Evolutionary conservation across 2,329 filamentous ascomycete genomes (phyloP), one percentile per base, ranked within the genome.

Genomic region (Amylocarpus encephaloides): DNA sequence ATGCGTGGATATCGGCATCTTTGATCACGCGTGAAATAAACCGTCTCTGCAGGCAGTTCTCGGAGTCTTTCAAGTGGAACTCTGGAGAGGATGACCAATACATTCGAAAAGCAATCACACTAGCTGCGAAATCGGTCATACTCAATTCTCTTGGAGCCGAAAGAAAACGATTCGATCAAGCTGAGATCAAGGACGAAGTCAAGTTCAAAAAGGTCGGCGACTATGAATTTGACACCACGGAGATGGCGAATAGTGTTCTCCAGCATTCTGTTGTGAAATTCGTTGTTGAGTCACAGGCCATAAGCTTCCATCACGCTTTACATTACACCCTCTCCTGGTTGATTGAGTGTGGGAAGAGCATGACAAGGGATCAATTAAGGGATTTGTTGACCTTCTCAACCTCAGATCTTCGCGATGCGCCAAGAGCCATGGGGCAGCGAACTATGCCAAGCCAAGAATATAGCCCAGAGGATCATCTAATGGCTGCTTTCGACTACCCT

Each of bases 311-410:
- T 65, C 93, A 98, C 66, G 90, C 90, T 1, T 76, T 98, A 26
- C 93, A 98, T 69, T 98, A 97, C 66, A 94, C 89, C 0, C 72
- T 97, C 1, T 98, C 93, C 0, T 98, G 93, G 93, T 74, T 98
- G 34, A 79, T 98, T 51, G 93, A 98, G 67, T 88, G 86, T 59
- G 93, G 84, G 40, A 89, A 91, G 63, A 78, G 80, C 43, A 83
- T 95, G 73, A 73, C 80, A 30, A 75, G 77, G 7, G 78, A 84
- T 16, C 76, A 85, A 43, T 74, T 97, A 56, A 78, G 75, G 39
- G 74, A 76, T 2, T 70, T 95, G 6, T 71, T 98, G 39, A 78
- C 78, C 58, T 91, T 92, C 64, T 83, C 85, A 9, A 75, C 80
- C 1, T 76, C 82, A 51, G 82, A 91, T 52, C 76, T 96, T 44